phyloP scores from a whole-genome alignment of 768 basidiomycete genomes.

The Mycena latifolia region DNA sequence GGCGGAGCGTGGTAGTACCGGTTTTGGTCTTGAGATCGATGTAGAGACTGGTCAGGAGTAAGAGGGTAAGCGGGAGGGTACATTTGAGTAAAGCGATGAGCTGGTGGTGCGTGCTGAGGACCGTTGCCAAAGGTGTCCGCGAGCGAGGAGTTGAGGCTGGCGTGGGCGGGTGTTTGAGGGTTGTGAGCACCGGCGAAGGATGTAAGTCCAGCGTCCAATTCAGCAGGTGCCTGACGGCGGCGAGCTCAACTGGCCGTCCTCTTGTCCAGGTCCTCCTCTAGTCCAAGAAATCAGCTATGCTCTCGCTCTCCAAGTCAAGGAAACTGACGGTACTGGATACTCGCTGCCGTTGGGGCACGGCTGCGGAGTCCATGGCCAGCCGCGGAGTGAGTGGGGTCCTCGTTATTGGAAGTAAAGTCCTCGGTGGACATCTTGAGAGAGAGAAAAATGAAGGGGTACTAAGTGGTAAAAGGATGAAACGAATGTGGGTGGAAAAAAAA shows the following conservation, averaged over 20 bases:
- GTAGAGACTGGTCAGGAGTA: not conserved
- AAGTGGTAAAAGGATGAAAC: not conserved
- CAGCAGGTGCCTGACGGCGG: not conserved
- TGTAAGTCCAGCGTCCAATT: too few relatives aligned
- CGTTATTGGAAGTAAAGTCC: conserved; percentile 11
- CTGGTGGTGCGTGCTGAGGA: too few relatives aligned
- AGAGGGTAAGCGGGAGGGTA: not conserved
- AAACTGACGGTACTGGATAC: conserved; percentile 3
- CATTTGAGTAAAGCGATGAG: not conserved
- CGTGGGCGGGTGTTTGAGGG: not conserved
- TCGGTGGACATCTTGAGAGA: conserved; percentile 9
- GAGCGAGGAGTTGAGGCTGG: too few relatives aligned
- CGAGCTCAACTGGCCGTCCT: not conserved
- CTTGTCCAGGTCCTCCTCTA: not conserved
- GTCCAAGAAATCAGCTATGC: not conserved
- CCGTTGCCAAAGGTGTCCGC: not conserved
- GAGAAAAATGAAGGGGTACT: not conserved
- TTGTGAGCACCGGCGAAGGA: not conserved
- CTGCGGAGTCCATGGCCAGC: not conserved
- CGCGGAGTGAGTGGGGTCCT: not conserved
- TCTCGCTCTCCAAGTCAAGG: not conserved
- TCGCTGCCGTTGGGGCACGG: not conserved
- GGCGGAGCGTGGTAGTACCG: not conserved
- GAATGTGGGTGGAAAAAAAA: conserved; percentile 31
- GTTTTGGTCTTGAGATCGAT: not conserved